A percentile compares a stretch with the other conserved stretches of the same genome.
phyloP scores from a whole-genome alignment of 306 rosid species.

The Fragaria vesca region DNA sequence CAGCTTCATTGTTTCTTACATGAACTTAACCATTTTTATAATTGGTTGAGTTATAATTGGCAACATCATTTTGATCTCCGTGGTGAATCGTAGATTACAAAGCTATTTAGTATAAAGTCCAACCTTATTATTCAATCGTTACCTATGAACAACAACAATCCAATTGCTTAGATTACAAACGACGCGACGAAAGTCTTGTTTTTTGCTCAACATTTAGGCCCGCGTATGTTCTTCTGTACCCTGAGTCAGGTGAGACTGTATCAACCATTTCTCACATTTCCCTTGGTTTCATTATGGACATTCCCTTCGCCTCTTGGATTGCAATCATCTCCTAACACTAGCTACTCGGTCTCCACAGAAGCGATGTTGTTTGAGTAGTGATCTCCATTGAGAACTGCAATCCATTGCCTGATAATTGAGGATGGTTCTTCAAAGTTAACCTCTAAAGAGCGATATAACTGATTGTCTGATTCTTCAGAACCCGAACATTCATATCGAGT shows the following conservation, averaged over 20 bases:
- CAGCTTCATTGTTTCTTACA: neutral
- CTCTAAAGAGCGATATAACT: too few relatives aligned
- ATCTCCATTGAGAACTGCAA: too few relatives aligned
- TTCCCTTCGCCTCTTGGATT: too few relatives aligned
- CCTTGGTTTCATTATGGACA: too few relatives aligned
- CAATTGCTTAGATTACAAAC: neutral
- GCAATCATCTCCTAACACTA: too few relatives aligned
- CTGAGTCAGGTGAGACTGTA: neutral
- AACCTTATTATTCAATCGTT: neutral
- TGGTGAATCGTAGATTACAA: neutral
- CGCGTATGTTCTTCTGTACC: neutral
- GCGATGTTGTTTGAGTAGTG: too few relatives aligned
- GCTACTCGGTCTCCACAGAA: too few relatives aligned
- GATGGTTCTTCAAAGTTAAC: too few relatives aligned
- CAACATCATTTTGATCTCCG: neutral
- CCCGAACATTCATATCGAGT: too few relatives aligned
- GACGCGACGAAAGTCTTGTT: neutral
- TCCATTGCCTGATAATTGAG: too few relatives aligned
- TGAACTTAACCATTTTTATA: neutral
- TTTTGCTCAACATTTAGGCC: neutral
- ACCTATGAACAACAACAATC: neutral
- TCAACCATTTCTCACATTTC: too few relatives aligned
- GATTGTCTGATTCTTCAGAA: too few relatives aligned
- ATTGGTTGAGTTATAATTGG: neutral
- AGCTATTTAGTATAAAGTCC: neutral